Conservation (phyloP, 306 rosid genomes). For the Inga laurina region DNA sequence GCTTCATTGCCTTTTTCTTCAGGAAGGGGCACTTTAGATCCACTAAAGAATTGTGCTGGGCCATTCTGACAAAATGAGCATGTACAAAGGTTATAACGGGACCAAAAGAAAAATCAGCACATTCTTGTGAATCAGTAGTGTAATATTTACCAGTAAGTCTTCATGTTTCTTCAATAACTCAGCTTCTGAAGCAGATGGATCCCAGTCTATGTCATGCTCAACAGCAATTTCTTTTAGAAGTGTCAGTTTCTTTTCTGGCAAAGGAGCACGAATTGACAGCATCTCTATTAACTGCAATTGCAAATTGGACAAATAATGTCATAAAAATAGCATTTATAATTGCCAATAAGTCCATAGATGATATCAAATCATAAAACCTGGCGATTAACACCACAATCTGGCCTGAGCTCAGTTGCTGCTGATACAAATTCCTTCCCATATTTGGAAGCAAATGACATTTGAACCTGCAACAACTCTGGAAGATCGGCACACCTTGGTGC, state of each 20-base stretch:
- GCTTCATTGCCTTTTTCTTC: conserved; percentile 67
- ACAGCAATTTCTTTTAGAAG: conserved; percentile 96
- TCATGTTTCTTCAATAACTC: conserved; percentile 79
- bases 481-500: conserved; percentile 98
- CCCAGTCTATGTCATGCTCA: conserved; percentile 93
- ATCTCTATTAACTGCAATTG: conserved; percentile 79
- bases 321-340: conserved; percentile 15
- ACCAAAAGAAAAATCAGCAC: conserved; percentile 23
- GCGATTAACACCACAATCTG: conserved; percentile 94
- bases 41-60: conserved; percentile 61
- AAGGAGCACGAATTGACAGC: conserved; percentile 91
- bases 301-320: conserved; percentile 29
- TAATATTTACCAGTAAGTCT: conserved; percentile 72
- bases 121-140: conserved; percentile 9
- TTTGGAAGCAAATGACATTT: conserved; percentile 72
- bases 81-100: not conserved
- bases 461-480: conserved; percentile 92
- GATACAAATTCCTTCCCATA: conserved; percentile 89
- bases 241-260: conserved; percentile 81
- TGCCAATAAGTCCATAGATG: not conserved
- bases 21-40: conserved; percentile 74
- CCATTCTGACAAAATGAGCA: conserved; percentile 65
- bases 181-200: conserved; percentile 85
- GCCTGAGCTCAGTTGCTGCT: conserved; percentile 88
- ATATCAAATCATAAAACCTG: conserved; percentile 62